Conservation (phyloP, 257 asterid species). For the Solanum medicagineum region DNA sequence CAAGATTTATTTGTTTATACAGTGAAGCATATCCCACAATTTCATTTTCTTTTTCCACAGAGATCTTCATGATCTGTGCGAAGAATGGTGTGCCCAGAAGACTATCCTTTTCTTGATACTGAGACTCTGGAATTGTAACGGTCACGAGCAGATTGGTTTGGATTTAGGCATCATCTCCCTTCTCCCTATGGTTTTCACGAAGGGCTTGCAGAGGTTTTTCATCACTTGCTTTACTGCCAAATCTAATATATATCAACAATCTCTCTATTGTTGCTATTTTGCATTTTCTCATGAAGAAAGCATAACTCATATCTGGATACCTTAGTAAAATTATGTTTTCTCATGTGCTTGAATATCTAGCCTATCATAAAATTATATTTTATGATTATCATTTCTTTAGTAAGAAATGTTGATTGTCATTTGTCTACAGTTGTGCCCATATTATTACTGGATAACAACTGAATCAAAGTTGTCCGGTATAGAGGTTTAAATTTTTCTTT, state of each 20-base stretch:
- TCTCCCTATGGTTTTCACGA: slow-evolving; percentile 17
- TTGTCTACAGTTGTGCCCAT: not conserved
- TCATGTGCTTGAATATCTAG: not conserved
- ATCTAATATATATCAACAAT: not conserved
- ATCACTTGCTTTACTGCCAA: not conserved
- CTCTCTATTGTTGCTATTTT: not conserved
- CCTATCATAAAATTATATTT: not conserved
- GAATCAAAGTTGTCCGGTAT: not conserved
- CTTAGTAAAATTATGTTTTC: not conserved
- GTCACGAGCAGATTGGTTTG: slow-evolving; percentile 16
- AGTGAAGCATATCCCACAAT: not conserved
- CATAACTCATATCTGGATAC: not conserved
- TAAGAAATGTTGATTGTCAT: not conserved
- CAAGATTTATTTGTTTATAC: not conserved
- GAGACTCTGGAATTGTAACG: slow-evolving; percentile 10
- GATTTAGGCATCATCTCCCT: slow-evolving; percentile 22
- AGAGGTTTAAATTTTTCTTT: not conserved
- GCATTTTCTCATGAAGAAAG: not conserved
- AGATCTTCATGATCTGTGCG: slow-evolving; percentile 15
- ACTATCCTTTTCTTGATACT: slow-evolving; percentile 18
- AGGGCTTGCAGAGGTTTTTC: slow-evolving; percentile 30
- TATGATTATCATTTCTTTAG: not conserved
- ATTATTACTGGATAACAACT: not conserved
- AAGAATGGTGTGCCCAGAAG: slow-evolving; percentile 29
- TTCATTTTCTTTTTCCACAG: slow-evolving; percentile 4